Evolutionary conservation across 805 yeast genomes (phyloP).

Genomic region (Candida lessepsii): DNA sequence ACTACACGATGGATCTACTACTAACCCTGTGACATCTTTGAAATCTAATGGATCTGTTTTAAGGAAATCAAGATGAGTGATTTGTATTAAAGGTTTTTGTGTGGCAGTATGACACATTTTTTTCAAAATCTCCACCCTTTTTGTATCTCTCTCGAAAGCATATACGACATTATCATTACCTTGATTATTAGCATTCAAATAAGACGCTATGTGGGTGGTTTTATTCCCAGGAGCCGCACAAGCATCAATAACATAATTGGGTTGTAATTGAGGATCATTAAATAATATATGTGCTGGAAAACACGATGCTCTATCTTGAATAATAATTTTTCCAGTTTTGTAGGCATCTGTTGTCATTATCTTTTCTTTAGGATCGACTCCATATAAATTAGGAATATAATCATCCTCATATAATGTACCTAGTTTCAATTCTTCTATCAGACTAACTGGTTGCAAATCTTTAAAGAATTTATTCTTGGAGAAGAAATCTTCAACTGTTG

Average conservation of each 20-base stretch:
- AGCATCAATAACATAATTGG: constrained; percentile 76
- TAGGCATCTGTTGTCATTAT: constrained; percentile 70
- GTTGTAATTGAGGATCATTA: constrained; percentile 46
- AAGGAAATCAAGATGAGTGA: constrained; percentile 66
- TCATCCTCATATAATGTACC: constrained; percentile 73
- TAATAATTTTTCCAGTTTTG: constrained; percentile 72
- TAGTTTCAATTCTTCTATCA: constrained; percentile 29
- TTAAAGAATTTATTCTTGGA: constrained; percentile 36
- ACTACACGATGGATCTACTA: constrained; percentile 96
- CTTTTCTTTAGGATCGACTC: constrained; percentile 74
- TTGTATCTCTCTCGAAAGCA: constrained; percentile 86
- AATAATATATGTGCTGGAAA: constrained; percentile 86
- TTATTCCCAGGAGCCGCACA: constrained; percentile 99
- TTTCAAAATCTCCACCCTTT: constrained; percentile 65
- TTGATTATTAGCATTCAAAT: constrained; percentile 26
- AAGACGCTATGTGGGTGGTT: constrained; percentile 86
- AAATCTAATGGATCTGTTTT: constrained; percentile 56
- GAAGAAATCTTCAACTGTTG: constrained; percentile 38
- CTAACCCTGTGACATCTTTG: constrained; percentile 67
- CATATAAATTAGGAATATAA: constrained; percentile 73
- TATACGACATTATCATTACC: constrained; percentile 42
- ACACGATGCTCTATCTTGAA: constrained; percentile 96
- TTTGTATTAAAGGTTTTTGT: constrained; percentile 40
- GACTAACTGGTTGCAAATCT: constrained; percentile 45
- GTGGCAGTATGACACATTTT: constrained; percentile 78